Evolutionary conservation across 805 yeast genomes (phyloP).

Genomic region (Suhomyces kilbournensis): DNA sequence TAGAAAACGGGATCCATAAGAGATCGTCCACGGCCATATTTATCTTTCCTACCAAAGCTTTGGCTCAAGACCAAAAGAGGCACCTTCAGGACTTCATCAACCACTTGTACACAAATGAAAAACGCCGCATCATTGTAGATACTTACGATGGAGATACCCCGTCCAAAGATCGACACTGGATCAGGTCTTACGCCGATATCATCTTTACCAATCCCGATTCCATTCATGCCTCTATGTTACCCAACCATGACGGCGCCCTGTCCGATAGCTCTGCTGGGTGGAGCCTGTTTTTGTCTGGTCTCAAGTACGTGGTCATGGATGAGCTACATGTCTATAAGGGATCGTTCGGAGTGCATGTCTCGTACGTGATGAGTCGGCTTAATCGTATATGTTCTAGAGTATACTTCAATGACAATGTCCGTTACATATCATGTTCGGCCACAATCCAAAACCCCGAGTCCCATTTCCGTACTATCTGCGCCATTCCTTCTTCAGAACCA

Average conservation of each 20-base stretch:
- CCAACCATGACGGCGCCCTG: constrained; percentile 51
- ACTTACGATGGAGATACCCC: constrained; percentile 96
- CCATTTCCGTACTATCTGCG: constrained; percentile 75
- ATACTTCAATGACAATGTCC: constrained; percentile 49
- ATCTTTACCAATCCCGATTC: constrained; percentile 96
- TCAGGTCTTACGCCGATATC: constrained; percentile 67
- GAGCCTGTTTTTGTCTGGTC: constrained; percentile 60
- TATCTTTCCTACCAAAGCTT: constrained; percentile 94
- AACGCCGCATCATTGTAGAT: constrained; percentile 52
- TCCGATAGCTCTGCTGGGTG: constrained; percentile 38
- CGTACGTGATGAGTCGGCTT: constrained; percentile 76
- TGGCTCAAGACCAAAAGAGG: constrained; percentile 94
- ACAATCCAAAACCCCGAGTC: constrained; percentile 72
- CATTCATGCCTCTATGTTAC: constrained; percentile 80
- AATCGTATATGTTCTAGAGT: constrained; percentile 51
- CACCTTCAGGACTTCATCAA: constrained; percentile 61
- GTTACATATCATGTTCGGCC: constrained; percentile 90
- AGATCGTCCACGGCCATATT: constrained; percentile 67
- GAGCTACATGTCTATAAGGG: constrained; percentile 88
- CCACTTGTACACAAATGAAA: constrained; percentile 41
- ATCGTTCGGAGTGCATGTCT: constrained; percentile 89
- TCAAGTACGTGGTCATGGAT: constrained; percentile 77
- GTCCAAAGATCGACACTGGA: constrained; percentile 44
- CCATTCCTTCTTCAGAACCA: constrained; percentile 44
- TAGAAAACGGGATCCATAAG: constrained; percentile 31